Base-by-base conservation (phyloP, 108 stramenopile species). In the Pseudonitzschia multiseries region DNA sequence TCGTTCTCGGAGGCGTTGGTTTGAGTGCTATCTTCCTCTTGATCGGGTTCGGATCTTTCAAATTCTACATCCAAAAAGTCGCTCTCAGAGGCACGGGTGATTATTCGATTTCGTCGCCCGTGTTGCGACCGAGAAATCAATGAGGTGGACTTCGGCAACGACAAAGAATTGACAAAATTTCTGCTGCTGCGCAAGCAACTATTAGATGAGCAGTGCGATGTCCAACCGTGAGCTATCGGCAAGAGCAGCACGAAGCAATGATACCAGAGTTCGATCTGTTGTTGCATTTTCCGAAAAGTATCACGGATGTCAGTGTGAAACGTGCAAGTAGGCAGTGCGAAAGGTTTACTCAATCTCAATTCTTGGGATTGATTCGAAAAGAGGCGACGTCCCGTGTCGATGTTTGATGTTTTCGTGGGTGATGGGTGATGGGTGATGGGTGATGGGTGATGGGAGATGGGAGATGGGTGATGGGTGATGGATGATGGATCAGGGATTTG, bases 41-140 rank as follows among this genome's bases (percentile, higher is more conserved):
- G 5, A 9, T 62, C 61, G 1, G 65, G 65, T 50, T 6, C 0
- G 28, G 48, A 28, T 0, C 28, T 46, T 29, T 67, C 65, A 50
- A 67, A 67, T 67, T 67, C 65, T 46, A 67, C 65, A 29, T 67
- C 65, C 18, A 67, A n/a, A 48, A 67, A 28, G 21, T 67, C 54
- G 54, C 54, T 22, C 24, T 56, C 54, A 4, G 22, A 24, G 13
- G 54, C 54, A 56, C 2, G 20, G 22, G 54, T 8, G 24, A 56
- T 26, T 9, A 24, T 56, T 56, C 54, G 54, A 10, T 56, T 56
- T 56, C 26, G 54, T 10, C 54, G 54, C 14, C 46, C 46, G 36
- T 36, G 36, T 36, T 36, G 36, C 36, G 36, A 36, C 36, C 36
- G 36, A 36, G 36, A 36, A 48, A 48, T 18, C 18, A 18, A 48